Base-by-base conservation (phyloP, 2,329 filamentous ascomycete species). In the Colletotrichum melonis region DNA sequence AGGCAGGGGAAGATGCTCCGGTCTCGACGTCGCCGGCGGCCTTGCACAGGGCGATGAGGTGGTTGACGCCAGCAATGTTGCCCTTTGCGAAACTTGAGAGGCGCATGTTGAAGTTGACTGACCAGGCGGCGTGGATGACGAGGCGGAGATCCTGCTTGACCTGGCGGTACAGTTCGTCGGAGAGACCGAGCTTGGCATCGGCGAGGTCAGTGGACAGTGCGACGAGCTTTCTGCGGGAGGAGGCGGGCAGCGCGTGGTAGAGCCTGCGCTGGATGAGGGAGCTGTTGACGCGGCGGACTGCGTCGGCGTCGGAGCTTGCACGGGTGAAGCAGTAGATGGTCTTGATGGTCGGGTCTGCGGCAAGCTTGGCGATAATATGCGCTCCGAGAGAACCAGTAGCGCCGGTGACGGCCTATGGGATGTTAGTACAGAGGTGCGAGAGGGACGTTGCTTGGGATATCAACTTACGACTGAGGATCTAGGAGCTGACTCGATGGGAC, bases 331-430 rank as follows among this genome's bases (percentile, higher is more conserved):
- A 87, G 81, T 88, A 90, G 1, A 91, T 81, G 7, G 81, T 81
- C 38, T 82, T 80, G 38, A 94, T 84, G 24, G 88, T 88, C 12
- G 89, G 85, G n/a, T 88, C 84, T 2, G 86, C 83, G 1, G 88
- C 87, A 16, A 94, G 86, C n/a, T 90, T 87, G 4, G 88, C 86
- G 1, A 90, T 84, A 1, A 92, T 82, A 75, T 92, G 90, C 0
- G 89, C 85, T 1, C 92, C 92, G 0, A 93, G 83, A 1, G 91
- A 91, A 1, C 92, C 92, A 0, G 92, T 93, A 0, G 88, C 87
- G 1, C 92, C 92, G 0, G 92, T 93, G 4, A 93, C 79, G 1
- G 91, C 80, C 79, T 83, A 38, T 30, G 19, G 22, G 7, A 16
- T 26, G 35, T 73, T 16, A 70, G 67, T 57, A 5, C 7, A 4